Evolutionary conservation across 352 stramenopile genomes (phyloP), one percentile per base, ranked within the genome.

Genomic region (Phytophthora kernoviae): DNA sequence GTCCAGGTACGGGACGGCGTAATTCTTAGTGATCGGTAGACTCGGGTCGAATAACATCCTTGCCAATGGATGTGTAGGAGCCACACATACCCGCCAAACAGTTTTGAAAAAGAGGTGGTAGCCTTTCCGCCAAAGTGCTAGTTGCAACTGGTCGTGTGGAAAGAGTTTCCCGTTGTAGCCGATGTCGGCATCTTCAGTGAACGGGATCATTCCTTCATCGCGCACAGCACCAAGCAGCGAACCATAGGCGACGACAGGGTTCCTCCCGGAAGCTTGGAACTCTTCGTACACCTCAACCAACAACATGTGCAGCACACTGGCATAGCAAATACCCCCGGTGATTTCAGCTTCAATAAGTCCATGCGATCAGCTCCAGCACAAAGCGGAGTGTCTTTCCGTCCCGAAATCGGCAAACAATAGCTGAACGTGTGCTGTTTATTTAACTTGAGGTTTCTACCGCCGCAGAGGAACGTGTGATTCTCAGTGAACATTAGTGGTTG

Each of bases 121-220:
- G 4, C 77, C 77, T 49, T 79, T 78, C 32, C 40, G 34, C 58
- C 54, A 68, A 70, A 69, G 41, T 11, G 44, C 32, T 47, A 20
- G 42, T 33, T 65, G 37, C 11, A 68, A 32, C 18, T 66, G 22
- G 44, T 62, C 27, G 21, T 36, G 49, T 17, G 40, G 21, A 15
- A 22, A 40, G 21, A 54, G 6, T 39, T 21, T 39, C 9, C 68
- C 49, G 12, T 37, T 63, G 60, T 76, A 81, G 2, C 54, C 75
- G n/a, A 87, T 52, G 32, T 87, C 77, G 20, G 59, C 66, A 57
- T 87, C 77, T 32, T 84, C 73, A 2, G 77, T 83, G 50, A 72
- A 87, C 3, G 74, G 62, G 36, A 87, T 84, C 11, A 73, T 58
- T 26, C 71, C 75, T 5, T 51, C 44, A 20, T 82, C 68, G 21